These are phyloP conservation scores for Carex littledalei DNA, from an alignment of 176 grass and related monocot genomes.

Conservation along the genomic window DNA sequence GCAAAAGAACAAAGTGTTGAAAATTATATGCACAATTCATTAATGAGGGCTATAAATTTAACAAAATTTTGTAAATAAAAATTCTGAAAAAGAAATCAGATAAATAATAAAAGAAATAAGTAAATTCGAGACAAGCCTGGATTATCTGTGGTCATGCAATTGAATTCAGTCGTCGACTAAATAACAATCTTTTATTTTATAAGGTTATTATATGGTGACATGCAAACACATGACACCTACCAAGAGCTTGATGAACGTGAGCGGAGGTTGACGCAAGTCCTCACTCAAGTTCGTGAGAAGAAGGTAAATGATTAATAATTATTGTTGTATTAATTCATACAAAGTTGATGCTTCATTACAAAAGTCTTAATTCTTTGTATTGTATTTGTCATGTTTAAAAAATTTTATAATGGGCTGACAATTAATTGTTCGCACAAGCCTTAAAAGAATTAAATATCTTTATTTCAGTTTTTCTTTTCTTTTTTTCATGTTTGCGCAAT, in stretches of 20 bases:
- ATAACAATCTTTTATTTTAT: too few species aligned
- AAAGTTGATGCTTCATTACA: neutral
- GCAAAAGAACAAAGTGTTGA: neutral
- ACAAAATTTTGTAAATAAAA: too few species aligned
- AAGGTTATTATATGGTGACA: too few species aligned
- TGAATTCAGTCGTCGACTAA: too few species aligned
- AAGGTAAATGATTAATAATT: constrained; percentile 15
- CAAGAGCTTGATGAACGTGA: neutral
- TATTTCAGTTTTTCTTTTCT: neutral
- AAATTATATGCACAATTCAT: too few species aligned
- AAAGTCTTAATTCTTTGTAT: neutral
- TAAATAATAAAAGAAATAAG: too few species aligned
- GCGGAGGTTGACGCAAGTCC: neutral
- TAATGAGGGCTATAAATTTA: too few species aligned
- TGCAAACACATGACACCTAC: too few species aligned
- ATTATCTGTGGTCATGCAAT: too few species aligned
- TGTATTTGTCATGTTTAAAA: neutral
- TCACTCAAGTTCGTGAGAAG: neutral
- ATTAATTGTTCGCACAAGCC: neutral
- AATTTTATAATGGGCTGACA: neutral
- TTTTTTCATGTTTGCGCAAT: neutral
- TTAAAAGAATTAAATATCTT: neutral
- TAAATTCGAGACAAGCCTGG: too few species aligned
- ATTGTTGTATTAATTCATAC: neutral
- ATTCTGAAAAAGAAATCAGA: too few species aligned